These are phyloP conservation scores for Suillus occidentalis DNA, from an alignment of 768 basidiomycete species.

Conservation along the genomic window DNA sequence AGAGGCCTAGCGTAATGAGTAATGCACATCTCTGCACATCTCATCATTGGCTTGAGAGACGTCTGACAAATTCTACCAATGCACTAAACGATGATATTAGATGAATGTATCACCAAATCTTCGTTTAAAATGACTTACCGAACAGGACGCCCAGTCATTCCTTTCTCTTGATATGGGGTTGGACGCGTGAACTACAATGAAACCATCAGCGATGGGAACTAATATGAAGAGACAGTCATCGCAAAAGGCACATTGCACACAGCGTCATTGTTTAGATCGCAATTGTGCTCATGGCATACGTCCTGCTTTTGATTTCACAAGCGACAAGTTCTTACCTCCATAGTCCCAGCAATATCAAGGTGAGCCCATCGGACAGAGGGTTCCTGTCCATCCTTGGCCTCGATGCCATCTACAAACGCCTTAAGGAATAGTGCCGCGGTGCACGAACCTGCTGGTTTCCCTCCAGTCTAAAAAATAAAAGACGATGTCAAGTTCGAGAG, in stretches of 20 bases:
- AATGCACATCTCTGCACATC: neutral
- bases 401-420: constrained; percentile 75
- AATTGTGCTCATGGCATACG: constrained; percentile 33
- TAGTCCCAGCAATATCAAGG: constrained; percentile 77
- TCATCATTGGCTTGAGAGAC: constrained; percentile 17
- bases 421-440: constrained; percentile 90
- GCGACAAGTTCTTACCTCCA: constrained; percentile 53
- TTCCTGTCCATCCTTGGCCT: constrained; percentile 55
- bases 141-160: constrained; percentile 80
- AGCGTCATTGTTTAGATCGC: neutral
- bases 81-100: constrained; percentile 23
- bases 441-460: constrained; percentile 66
- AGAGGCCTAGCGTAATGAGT: neutral
- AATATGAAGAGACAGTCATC: neutral
- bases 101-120: neutral
- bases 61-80: constrained; percentile 33
- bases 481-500: constrained; percentile 1
- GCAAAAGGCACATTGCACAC: neutral
- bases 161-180: constrained; percentile 64
- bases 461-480: constrained; percentile 54
- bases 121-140: constrained; percentile 45
- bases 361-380: constrained; percentile 79
- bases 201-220: constrained; percentile 1
- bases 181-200: constrained; percentile 46
- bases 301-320: constrained; percentile 22